Conservation (phyloP, 208 protist species). For the Jaenimonas drosophilae region DNA sequence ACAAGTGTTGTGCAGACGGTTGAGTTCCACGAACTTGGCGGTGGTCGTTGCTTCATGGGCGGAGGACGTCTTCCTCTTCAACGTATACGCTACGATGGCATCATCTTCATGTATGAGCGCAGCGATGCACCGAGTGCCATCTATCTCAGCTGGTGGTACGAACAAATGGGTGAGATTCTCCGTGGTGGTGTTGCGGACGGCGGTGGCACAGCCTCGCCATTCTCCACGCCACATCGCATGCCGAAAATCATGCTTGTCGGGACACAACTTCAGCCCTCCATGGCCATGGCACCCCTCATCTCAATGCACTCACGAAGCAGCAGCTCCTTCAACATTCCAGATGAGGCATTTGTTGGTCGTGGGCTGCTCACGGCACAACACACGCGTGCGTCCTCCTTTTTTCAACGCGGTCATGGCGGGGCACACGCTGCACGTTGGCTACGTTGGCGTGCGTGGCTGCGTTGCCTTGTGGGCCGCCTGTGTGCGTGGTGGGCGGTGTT, state of each 20-base stretch:
- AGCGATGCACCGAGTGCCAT: constrained; percentile 39
- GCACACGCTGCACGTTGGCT: no score
- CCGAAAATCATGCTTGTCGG: constrained; percentile 25
- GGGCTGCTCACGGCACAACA: no score
- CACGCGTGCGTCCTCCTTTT: no score
- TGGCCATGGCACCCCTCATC: no score
- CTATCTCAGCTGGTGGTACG: constrained; percentile 45
- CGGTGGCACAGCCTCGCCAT: neutral
- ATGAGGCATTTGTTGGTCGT: no score
- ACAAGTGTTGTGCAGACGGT: constrained; percentile 13
- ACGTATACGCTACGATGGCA: constrained; percentile 52
- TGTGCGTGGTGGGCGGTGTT: no score
- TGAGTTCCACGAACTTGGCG: constrained; percentile 73
- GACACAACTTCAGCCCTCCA: constrained; percentile 15
- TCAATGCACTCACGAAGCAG: no score
- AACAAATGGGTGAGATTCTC: constrained; percentile 17
- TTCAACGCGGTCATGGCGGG: no score
- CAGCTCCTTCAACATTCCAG: no score
- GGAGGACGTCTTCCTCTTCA: constrained; percentile 29
- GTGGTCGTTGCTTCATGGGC: constrained; percentile 40
- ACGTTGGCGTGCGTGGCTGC: no score
- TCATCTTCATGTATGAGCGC: constrained; percentile 68
- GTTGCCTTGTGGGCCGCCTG: no score
- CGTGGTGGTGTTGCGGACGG: neutral
- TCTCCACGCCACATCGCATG: neutral